These are phyloP conservation scores for Farysia itapuensis DNA, from an alignment of 1,284 basidiomycete species.

Conservation along the genomic window DNA sequence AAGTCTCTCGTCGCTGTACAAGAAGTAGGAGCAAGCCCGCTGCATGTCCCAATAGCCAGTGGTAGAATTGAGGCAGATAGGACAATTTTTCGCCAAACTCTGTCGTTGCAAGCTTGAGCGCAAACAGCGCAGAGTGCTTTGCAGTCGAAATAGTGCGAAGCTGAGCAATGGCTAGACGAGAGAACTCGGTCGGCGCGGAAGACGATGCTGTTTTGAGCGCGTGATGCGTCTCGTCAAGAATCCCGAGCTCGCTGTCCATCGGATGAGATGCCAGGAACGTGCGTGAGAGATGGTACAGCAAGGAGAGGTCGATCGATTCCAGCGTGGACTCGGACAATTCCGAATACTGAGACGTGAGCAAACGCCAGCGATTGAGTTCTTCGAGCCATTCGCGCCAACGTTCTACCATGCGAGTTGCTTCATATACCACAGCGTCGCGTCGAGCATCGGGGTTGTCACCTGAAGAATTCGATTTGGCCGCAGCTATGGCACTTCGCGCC, in stretches of 20 bases:
- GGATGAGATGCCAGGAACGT: conserved; percentile 35
- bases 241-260: conserved; percentile 27
- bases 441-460: not conserved
- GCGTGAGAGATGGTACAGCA: conserved; percentile 39
- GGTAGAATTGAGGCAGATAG: conserved; percentile 46
- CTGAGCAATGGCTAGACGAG: conserved; percentile 28
- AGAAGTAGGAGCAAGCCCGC: conserved; percentile 42
- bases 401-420: conserved; percentile 22
- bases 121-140: conserved; percentile 38
- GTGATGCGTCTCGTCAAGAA: conserved; percentile 32
- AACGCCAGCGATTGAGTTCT: conserved; percentile 36
- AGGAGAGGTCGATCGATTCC: conserved; percentile 27
- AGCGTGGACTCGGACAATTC: conserved; percentile 28
- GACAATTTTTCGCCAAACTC: conserved; percentile 45
- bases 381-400: conserved; percentile 39
- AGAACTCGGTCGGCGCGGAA: conserved; percentile 10
- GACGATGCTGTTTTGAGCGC: conserved; percentile 15
- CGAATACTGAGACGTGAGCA: conserved; percentile 32
- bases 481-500: conserved; percentile 8
- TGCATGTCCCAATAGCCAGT: conserved; percentile 45
- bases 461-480: conserved; percentile 1
- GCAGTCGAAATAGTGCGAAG: conserved; percentile 40
- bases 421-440: conserved; percentile 2
- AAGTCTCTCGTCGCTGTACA: conserved; percentile 22
- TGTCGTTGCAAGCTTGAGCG: conserved; percentile 33